Percentiles rank a stretch among this genome's conserved stretches.
Conservation (phyloP, 2,329 filamentous ascomycete species). For the Stenocarpella maydis region DNA sequence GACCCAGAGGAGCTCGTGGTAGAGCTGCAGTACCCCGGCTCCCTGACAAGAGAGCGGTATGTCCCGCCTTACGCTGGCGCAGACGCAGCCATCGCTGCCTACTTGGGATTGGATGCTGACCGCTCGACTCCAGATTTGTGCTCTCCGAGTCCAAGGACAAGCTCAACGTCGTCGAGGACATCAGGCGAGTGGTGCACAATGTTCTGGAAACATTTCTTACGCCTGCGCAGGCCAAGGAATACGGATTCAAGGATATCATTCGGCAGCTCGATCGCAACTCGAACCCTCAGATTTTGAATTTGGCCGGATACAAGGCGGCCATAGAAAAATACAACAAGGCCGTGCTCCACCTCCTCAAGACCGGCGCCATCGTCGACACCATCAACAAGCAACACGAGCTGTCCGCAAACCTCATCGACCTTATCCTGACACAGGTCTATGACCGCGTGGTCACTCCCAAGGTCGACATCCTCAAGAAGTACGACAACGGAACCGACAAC, state of each 20-base stretch:
- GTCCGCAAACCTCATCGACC: conserved; percentile 75
- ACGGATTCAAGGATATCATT: conserved; percentile 74
- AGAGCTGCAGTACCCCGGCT: conserved; percentile 84
- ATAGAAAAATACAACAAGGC: conserved; percentile 80
- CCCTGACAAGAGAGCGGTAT: conserved; percentile 45
- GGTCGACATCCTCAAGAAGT: conserved; percentile 83
- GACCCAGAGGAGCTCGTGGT: conserved; percentile 65
- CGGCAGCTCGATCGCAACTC: conserved; percentile 80
- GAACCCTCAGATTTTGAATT: conserved; percentile 69
- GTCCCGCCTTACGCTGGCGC: conserved; percentile 13
- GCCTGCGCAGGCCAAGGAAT: conserved; percentile 64
- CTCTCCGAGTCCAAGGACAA: conserved; percentile 81
- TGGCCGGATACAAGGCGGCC: conserved; percentile 74
- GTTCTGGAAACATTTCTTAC: conserved; percentile 82
- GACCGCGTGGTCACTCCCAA: conserved; percentile 90
- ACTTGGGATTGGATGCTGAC: conserved; percentile 18
- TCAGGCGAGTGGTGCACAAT: conserved; percentile 72
- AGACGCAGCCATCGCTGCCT: not conserved
- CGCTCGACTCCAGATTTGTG: conserved; percentile 64
- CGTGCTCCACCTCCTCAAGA: conserved; percentile 69
- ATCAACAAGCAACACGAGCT: conserved; percentile 75
- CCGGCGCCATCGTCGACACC: conserved; percentile 76
- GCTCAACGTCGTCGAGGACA: conserved; percentile 79
- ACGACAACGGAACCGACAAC: conserved; percentile 90
- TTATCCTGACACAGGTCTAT: conserved; percentile 88